Conservation (phyloP, 1,284 basidiomycete species). For the Mixia osmundae region DNA sequence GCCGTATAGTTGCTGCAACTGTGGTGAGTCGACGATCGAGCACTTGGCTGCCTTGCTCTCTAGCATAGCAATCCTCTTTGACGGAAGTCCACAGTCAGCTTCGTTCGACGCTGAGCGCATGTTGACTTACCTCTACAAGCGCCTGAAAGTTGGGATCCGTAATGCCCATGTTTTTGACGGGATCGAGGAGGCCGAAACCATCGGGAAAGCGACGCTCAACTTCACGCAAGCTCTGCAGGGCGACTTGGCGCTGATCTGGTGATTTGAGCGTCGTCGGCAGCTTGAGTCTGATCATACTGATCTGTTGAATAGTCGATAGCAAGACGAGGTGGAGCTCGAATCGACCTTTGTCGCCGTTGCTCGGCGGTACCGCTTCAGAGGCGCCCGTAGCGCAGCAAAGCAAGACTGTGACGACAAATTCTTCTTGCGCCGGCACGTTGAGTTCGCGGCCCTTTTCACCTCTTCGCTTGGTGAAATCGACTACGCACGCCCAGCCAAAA, state of each 20-base stretch:
- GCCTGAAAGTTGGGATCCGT: constrained; percentile 78
- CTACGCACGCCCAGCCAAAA: constrained; percentile 88
- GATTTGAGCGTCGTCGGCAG: constrained; percentile 73
- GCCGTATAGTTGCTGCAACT: constrained; percentile 54
- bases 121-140: constrained; percentile 41
- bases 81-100: neutral
- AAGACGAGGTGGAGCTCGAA: constrained; percentile 74
- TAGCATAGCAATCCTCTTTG: constrained; percentile 70
- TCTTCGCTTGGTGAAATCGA: constrained; percentile 67
- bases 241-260: constrained; percentile 48
- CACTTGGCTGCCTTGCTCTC: constrained; percentile 56
- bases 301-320: constrained; percentile 59
- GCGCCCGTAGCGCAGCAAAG: constrained; percentile 52
- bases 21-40: constrained; percentile 45
- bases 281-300: constrained; percentile 68
- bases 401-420: constrained; percentile 85
- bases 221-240: constrained; percentile 73
- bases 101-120: neutral
- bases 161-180: constrained; percentile 87
- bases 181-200: constrained; percentile 69
- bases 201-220: constrained; percentile 72
- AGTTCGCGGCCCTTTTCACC: constrained; percentile 24
- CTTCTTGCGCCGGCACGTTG: constrained; percentile 61
- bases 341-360: constrained; percentile 42
- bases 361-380: constrained; percentile 36